Evolutionary conservation across 1,139 yeast species (phyloP), one percentile per base, ranked within the genome.

Genomic region (Sugiyamaella paludigena): DNA sequence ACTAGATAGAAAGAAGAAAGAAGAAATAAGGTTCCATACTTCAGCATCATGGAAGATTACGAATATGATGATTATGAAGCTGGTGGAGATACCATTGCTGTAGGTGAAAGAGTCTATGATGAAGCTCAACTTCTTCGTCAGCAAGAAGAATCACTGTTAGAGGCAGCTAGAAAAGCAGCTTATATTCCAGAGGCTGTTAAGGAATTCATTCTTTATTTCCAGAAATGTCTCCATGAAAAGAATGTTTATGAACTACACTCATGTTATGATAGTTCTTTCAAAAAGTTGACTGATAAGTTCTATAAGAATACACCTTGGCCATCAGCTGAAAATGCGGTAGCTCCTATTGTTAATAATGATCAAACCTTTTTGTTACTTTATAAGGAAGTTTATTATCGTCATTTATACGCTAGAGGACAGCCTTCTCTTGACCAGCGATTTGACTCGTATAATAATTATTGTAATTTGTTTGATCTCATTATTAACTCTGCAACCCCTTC

Each of bases 371-470:
- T 75, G 50, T 69, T 73, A 34, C 64, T 75, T 43, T 75, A 75
- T 65, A 69, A 76, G 16, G 79, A 75, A 60, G 71, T 74, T 43
- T 75, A 75, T 64, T 75, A 72, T 65, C 70, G 79, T 55, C 79
- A 75, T 55, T 60, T 74, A 45, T 74, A 75, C 53, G 75, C 78
- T 41, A 34, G 32, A 32, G 59, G 72, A 32, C 66, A 65, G 36
- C 77, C 78, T 40, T 65, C 72, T 6, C 60, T 74, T 40, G 76
- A 72, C 58, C 74, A 75, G 51, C 65, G 77, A 48, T 66, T 74
- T 43, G 74, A 71, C 35, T 73, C 78, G 6, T 75, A 72, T 61
- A 73, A 72, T 61, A 75, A 75, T 62, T 75, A 75, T 63, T 75
- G 79, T 60, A 71, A 70, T 54, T 62, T 74, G 56, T 75, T 75